Evolutionary conservation across 202 grass and related monocot species (phyloP).

Genomic region (Hordeum pubiflorum): DNA sequence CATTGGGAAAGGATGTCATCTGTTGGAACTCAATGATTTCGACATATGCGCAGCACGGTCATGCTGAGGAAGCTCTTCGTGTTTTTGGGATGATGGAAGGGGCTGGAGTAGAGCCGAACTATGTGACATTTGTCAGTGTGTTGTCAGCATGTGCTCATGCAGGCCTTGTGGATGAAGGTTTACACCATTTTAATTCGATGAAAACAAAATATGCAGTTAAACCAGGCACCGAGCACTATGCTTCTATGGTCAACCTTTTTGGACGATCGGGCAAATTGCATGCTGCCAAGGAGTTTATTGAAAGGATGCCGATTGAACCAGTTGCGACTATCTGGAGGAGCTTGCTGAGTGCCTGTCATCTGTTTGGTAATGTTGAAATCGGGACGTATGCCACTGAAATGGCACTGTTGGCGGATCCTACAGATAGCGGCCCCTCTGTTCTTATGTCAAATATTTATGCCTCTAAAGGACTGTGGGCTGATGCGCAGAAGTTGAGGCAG

Average conservation of each 20-base stretch:
- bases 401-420: conserved; percentile 46
- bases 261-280: conserved; percentile 58
- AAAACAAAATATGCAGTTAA: not conserved
- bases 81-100: conserved; percentile 58
- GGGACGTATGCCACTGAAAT: conserved; percentile 61
- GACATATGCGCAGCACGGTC: conserved; percentile 56
- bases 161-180: conserved; percentile 57
- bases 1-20: conserved; percentile 41
- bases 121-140: conserved; percentile 66
- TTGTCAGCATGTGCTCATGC: conserved; percentile 75
- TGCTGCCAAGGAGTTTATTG: conserved; percentile 61
- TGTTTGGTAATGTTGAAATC: conserved; percentile 59
- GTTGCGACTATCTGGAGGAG: conserved; percentile 58
- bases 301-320: conserved; percentile 69
- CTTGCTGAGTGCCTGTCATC: conserved; percentile 65
- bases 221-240: conserved; percentile 68
- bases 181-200: conserved; percentile 60
- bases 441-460: conserved; percentile 80
- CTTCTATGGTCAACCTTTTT: conserved; percentile 67
- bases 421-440: conserved; percentile 50
- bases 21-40: conserved; percentile 89
- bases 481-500: conserved; percentile 56
- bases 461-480: conserved; percentile 62
- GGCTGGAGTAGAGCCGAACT: conserved; percentile 49
- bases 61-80: conserved; percentile 51